Conservation (phyloP, 148 eudicot genomes). For the Chenopodium album region DNA sequence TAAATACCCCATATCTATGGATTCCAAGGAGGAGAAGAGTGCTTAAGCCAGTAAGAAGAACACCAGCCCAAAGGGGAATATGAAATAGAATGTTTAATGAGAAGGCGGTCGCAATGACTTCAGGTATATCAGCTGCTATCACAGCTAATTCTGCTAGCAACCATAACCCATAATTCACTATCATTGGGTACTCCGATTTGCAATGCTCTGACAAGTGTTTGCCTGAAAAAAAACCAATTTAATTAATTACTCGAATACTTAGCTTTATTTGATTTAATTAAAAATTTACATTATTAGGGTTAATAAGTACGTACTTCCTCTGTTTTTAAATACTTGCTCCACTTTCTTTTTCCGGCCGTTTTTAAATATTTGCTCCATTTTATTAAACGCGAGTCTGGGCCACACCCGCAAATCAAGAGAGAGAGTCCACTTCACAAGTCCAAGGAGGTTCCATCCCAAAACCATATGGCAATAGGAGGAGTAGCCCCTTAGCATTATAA, state of each 20-base stretch:
- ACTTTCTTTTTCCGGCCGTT: too few species aligned
- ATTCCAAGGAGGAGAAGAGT: conserved; percentile 79
- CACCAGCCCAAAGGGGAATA: conserved; percentile 88
- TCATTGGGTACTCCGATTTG: conserved; percentile 75
- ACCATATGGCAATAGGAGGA: too few species aligned
- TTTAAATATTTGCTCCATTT: too few species aligned
- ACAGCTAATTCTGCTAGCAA: conserved; percentile 83
- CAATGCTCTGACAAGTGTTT: conserved; percentile 81
- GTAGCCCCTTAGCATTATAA: too few species aligned
- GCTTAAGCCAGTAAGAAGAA: conserved; percentile 72
- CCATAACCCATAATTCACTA: conserved; percentile 78
- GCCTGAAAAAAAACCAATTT: conserved; percentile 30
- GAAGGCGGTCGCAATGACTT: conserved; percentile 94
- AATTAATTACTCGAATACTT: neutral
- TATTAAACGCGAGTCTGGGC: too few species aligned
- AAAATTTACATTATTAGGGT: neutral
- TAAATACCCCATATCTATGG: conserved; percentile 69
- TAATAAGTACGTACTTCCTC: neutral
- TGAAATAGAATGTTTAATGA: conserved; percentile 71
- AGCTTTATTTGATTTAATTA: neutral
- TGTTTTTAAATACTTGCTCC: too few species aligned
- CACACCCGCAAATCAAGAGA: too few species aligned
- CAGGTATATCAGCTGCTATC: conserved; percentile 91
- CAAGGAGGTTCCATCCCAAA: too few species aligned
- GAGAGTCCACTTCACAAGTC: too few species aligned